Evolutionary conservation across 2,329 filamentous ascomycete species (phyloP).

Genomic region (Alternaria alternata): DNA sequence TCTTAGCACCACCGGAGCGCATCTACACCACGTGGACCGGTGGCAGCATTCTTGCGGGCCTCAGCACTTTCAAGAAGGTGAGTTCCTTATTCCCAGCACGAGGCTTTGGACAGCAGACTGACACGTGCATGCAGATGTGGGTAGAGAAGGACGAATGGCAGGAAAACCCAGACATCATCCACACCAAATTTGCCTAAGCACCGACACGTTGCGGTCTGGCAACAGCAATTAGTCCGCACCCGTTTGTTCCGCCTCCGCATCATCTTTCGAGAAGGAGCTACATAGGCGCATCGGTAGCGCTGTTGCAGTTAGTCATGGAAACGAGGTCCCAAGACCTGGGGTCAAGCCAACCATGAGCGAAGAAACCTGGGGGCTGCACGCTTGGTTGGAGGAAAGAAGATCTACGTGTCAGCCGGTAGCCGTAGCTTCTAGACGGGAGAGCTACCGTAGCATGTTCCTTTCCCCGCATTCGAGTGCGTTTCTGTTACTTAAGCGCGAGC

Average conservation of each 20-base stretch:
- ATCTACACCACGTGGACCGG: conserved; percentile 99
- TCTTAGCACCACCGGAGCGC: conserved; percentile 94
- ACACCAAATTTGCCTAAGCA: conserved; percentile 87
- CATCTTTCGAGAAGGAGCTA: conserved; percentile 31
- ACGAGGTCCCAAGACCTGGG: conserved; percentile 34
- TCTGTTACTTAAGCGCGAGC: conserved; percentile 46
- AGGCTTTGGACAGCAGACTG: conserved; percentile 30
- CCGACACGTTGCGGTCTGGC: conserved; percentile 42
- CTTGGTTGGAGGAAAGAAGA: conserved; percentile 27
- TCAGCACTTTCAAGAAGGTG: conserved; percentile 99
- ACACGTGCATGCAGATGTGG: conserved; percentile 79
- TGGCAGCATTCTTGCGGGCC: conserved; percentile 91
- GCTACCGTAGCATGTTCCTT: conserved; percentile 42
- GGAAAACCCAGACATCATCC: conserved; percentile 98
- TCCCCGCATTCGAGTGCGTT: conserved; percentile 48
- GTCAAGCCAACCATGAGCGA: conserved; percentile 29
- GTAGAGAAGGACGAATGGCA: conserved; percentile 99
- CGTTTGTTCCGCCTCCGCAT: conserved; percentile 44
- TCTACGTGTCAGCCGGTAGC: conserved; percentile 38
- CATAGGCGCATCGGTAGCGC: conserved; percentile 26
- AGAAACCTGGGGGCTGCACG: conserved; percentile 28
- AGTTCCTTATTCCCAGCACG: conserved; percentile 38
- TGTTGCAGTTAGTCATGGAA: conserved; percentile 48
- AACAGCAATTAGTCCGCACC: conserved; percentile 34
- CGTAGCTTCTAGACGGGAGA: conserved; percentile 32